Evolutionary conservation across 352 stramenopile genomes (phyloP), one percentile per base, ranked within the genome.

Genomic region (Phytopythium montanum): DNA sequence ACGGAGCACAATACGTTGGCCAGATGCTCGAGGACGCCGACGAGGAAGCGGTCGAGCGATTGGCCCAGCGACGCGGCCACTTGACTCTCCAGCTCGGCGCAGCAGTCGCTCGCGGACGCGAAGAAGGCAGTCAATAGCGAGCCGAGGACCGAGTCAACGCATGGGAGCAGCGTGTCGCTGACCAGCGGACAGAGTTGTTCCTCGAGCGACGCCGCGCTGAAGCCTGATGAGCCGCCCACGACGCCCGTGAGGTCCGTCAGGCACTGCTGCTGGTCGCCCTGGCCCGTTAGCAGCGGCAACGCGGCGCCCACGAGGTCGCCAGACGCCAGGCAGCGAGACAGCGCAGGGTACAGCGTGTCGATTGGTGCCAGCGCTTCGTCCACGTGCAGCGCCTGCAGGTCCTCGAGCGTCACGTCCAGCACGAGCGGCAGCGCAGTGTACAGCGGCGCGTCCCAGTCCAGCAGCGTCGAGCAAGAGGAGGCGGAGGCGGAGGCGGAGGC

Each of bases 281-380:
- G 44, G 28, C 76, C 63, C 10, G 66, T 56, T 12, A 77, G 46
- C 33, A 73, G 39, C 5, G 56, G 36, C 26, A 75, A 28, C 2
- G 62, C 68, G 5, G 76, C 44, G 16, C 60, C 53, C 16, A 80
- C 46, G 16, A 77, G 45, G n/a, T 75, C 62, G 7, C 60, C 61
- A 2, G 68, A 77, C 16, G 46, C 68, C 18, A 77, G 41, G 28
- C 72, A 80, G 45, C 63, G 65, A 33, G 72, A 77, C 9, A 80
- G 60, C 65, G 68, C 74, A n/a, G 72, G 72, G 21, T 69, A 34
- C 25, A 68, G 60, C 31, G 60, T 59, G 45, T 80, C 69, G 14
- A 77, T 26, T 1, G 72, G 68, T 26, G 62, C 61, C 3, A 80
- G 51, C 36, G 76, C 52, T 55, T 75, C 44, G 28, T 73, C 36